phyloP scores from a whole-genome alignment of 257 asterid species.

The Fraxinus anomala region DNA sequence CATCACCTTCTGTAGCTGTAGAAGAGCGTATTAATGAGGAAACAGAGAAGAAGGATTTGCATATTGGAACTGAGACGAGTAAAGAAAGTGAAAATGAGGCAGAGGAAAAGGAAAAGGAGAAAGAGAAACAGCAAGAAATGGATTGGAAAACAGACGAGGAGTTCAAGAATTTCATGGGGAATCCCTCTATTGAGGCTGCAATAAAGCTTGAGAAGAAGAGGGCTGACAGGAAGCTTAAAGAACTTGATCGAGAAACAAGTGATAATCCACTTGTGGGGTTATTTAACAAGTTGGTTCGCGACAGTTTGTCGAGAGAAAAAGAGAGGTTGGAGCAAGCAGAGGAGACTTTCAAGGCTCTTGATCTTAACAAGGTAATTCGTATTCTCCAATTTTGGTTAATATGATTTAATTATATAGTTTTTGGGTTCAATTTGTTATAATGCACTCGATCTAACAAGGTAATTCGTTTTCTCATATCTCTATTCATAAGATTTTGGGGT shows the following conservation, averaged over 20 bases:
- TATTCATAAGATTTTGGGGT: neutral
- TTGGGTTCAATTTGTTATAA: neutral
- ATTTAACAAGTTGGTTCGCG: constrained; percentile 60
- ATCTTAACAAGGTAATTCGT: constrained; percentile 74
- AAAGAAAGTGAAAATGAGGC: constrained; percentile 25
- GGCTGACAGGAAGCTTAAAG: constrained; percentile 80
- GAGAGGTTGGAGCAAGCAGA: constrained; percentile 80
- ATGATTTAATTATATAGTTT: neutral
- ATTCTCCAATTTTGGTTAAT: neutral
- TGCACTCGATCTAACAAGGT: neutral
- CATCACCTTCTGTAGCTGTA: constrained; percentile 47
- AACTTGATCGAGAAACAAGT: constrained; percentile 67
- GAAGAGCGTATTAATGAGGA: constrained; percentile 47
- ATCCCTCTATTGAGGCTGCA: constrained; percentile 95
- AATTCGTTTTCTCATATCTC: neutral
- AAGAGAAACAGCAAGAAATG: constrained; percentile 68
- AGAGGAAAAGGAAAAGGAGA: constrained; percentile 44
- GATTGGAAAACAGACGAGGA: constrained; percentile 91
- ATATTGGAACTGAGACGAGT: constrained; percentile 28
- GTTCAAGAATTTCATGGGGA: constrained; percentile 93
- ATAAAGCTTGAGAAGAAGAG: constrained; percentile 92
- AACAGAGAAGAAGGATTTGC: constrained; percentile 30
- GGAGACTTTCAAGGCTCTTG: constrained; percentile 84
- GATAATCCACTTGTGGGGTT: constrained; percentile 62
- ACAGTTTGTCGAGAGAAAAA: constrained; percentile 65